phyloP scores from a whole-genome alignment of 345 rosid genomes.

The Abelmoschus esculentus region DNA sequence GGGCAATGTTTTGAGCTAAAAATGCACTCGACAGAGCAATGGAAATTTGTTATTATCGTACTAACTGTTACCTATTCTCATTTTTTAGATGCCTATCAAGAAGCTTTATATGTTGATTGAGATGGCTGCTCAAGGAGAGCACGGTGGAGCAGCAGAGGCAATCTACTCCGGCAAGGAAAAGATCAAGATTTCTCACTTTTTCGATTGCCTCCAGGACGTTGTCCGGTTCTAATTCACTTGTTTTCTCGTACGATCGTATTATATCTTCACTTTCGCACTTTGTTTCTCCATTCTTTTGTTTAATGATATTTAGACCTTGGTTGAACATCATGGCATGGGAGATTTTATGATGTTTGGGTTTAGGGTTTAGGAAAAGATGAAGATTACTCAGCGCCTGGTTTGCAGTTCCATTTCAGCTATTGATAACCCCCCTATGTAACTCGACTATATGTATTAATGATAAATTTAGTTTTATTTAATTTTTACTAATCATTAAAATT shows the following conservation, averaged over 20 bases:
- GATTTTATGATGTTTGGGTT: neutral
- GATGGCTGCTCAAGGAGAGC: conserved; percentile 95
- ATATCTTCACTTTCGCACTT: neutral
- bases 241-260: neutral
- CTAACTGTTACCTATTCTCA: neutral
- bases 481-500: no score
- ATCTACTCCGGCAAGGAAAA: conserved; percentile 62
- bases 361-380: no score
- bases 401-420: neutral
- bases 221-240: conserved; percentile 35
- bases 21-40: neutral
- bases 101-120: conserved; percentile 82
- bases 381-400: neutral
- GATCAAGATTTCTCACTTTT: conserved; percentile 64
- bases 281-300: neutral
- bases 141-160: conserved; percentile 70
- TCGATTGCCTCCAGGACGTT: conserved; percentile 71
- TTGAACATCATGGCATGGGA: neutral
- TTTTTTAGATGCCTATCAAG: conserved; percentile 45
- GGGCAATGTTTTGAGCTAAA: neutral
- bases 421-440: neutral
- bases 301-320: neutral
- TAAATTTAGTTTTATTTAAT: neutral
- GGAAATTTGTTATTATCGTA: neutral
- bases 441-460: neutral